These are phyloP conservation scores for Trypanosoma theileri DNA, from an alignment of 208 protist species.

Conservation along the genomic window DNA sequence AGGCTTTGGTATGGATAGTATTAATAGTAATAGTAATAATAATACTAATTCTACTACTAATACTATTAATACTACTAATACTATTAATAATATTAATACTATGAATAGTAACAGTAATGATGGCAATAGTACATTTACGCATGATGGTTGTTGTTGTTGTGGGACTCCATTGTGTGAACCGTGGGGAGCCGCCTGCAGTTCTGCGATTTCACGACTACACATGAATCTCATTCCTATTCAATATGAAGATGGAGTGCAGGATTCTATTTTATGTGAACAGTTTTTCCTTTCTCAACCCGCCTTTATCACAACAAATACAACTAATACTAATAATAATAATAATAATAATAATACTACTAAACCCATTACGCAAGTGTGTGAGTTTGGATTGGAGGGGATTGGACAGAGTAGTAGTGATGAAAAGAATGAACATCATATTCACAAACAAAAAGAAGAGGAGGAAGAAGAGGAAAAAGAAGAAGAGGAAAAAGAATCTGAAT, in stretches of 20 bases:
- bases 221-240: constrained; percentile 15
- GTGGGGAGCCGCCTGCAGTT: constrained; percentile 22
- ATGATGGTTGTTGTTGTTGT: neutral
- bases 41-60: neutral
- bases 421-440: neutral
- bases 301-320: neutral
- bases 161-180: constrained; percentile 12
- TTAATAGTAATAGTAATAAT: neutral
- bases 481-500: neutral
- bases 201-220: constrained; percentile 8
- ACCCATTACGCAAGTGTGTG: neutral
- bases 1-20: neutral
- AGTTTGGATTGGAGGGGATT: too few species aligned
- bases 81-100: neutral
- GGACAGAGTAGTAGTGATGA: too few species aligned
- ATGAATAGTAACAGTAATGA: neutral
- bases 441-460: neutral
- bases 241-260: constrained; percentile 17
- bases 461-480: neutral
- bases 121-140: neutral
- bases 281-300: constrained; percentile 6
- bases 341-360: neutral
- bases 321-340: neutral
- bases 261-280: constrained; percentile 28
- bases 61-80: neutral